Conservation (phyloP, 768 basidiomycete species). For the Suillus spraguei region DNA sequence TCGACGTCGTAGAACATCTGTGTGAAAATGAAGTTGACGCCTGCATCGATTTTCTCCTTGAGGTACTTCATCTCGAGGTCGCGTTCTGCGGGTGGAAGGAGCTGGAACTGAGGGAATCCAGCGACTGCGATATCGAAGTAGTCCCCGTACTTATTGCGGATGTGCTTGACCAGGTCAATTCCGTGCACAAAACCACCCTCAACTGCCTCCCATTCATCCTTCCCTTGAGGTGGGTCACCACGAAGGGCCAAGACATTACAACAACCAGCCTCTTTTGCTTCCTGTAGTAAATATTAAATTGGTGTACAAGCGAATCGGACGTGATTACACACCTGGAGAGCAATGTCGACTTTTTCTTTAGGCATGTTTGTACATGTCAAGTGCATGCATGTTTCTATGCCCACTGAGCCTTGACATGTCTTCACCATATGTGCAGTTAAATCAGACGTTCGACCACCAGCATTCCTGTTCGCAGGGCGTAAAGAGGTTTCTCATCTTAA, state of each 20-base stretch:
- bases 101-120: conserved; percentile 86
- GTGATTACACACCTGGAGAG: conserved; percentile 66
- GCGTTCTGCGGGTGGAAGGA: conserved; percentile 71
- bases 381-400: conserved; percentile 98
- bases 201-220: conserved; percentile 90
- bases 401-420: conserved; percentile 90
- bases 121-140: conserved; percentile 96
- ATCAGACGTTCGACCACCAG: conserved; percentile 94
- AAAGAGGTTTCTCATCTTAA: conserved; percentile 1
- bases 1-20: conserved; percentile 98
- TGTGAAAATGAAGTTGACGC: conserved; percentile 93
- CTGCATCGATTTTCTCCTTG: conserved; percentile 90
- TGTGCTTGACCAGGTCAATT: conserved; percentile 89
- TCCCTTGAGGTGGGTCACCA: conserved; percentile 88
- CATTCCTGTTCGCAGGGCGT: conserved; percentile 66
- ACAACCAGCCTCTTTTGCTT: conserved; percentile 88
- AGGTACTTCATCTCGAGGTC: conserved; percentile 81
- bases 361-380: conserved; percentile 99
- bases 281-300: conserved; percentile 46
- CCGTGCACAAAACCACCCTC: conserved; percentile 91
- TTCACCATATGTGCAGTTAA: conserved; percentile 93
- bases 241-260: conserved; percentile 92
- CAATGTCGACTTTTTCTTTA: conserved; percentile 91
- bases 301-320: conserved; percentile 11
- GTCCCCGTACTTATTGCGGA: conserved; percentile 79